These are phyloP conservation scores for Henckelia pumila DNA, from an alignment of 257 asterid species.

Conservation along the genomic window DNA sequence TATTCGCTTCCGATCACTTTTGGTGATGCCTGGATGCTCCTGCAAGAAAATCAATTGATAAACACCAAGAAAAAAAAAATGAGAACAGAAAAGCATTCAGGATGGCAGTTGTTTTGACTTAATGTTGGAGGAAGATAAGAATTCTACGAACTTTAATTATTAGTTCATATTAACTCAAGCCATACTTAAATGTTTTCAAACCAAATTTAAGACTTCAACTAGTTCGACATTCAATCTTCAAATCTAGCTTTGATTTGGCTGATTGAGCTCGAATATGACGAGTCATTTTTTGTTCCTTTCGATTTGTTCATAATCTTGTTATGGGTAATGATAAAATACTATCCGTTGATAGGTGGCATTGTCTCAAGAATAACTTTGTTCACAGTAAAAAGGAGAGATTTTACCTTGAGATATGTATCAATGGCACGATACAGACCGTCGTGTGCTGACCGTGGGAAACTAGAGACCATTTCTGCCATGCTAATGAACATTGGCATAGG, in stretches of 20 bases:
- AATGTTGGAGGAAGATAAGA: too few species aligned
- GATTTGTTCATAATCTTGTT: neutral
- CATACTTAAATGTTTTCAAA: neutral
- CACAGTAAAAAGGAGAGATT: conserved; percentile 8
- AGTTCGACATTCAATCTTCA: neutral
- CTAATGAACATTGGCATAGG: conserved; percentile 54
- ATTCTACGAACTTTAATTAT: too few species aligned
- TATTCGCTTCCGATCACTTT: conserved; percentile 78
- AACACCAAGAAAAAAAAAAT: neutral
- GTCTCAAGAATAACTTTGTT: neutral
- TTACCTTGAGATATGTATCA: conserved; percentile 83
- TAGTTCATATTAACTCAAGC: neutral
- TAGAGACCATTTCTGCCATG: conserved; percentile 71
- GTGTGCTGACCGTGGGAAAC: conserved; percentile 69
- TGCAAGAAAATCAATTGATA: conserved; percentile 23
- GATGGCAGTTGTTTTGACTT: neutral
- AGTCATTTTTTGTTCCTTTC: neutral
- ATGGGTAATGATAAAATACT: neutral
- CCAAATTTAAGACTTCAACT: neutral
- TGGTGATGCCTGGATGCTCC: conserved; percentile 85
- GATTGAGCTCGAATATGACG: neutral
- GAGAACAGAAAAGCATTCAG: neutral
- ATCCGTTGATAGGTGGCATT: too few species aligned
- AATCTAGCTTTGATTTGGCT: neutral
- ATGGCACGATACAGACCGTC: conserved; percentile 84